Conservation (phyloP, 176 grass and related monocot species). For the Luzula sylvatica region DNA sequence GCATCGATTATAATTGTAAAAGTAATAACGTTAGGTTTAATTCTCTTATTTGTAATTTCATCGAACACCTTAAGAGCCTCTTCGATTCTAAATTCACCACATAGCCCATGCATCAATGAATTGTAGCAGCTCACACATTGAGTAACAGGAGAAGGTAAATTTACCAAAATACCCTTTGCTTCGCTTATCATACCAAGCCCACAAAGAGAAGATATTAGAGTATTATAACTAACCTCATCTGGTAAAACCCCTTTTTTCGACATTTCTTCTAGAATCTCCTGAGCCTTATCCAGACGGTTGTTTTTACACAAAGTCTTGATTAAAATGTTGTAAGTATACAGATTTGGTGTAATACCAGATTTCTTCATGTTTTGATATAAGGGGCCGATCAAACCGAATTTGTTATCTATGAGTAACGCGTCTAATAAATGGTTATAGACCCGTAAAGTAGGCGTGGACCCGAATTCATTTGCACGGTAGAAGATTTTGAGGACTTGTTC, state of each 20-base stretch:
- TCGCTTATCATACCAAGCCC: constrained; percentile 46
- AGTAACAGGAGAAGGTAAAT: constrained; percentile 16
- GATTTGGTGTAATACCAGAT: constrained; percentile 43
- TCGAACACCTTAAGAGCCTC: constrained; percentile 35
- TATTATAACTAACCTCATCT: constrained; percentile 53
- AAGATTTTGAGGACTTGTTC: constrained; percentile 69
- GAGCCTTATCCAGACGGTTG: constrained; percentile 44
- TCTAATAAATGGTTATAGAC: constrained; percentile 83
- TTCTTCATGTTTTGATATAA: constrained; percentile 59
- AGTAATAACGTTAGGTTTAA: constrained; percentile 44
- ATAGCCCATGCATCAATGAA: constrained; percentile 37
- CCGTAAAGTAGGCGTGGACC: constrained; percentile 38
- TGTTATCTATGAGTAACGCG: constrained; percentile 55
- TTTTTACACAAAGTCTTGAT: constrained; percentile 79
- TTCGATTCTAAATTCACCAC: constrained; percentile 32
- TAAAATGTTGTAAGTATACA: constrained; percentile 79
- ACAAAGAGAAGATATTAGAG: constrained; percentile 53
- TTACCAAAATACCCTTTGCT: constrained; percentile 36
- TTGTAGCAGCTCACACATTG: constrained; percentile 41
- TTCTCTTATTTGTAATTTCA: constrained; percentile 40
- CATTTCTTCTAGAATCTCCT: constrained; percentile 73
- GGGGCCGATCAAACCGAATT: constrained; percentile 34
- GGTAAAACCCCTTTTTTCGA: constrained; percentile 49
- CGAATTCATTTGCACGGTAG: constrained; percentile 61
- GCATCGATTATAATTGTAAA: constrained; percentile 49